Conservation (phyloP, 1,284 basidiomycete genomes). For the Pulveroboletus sp. region DNA sequence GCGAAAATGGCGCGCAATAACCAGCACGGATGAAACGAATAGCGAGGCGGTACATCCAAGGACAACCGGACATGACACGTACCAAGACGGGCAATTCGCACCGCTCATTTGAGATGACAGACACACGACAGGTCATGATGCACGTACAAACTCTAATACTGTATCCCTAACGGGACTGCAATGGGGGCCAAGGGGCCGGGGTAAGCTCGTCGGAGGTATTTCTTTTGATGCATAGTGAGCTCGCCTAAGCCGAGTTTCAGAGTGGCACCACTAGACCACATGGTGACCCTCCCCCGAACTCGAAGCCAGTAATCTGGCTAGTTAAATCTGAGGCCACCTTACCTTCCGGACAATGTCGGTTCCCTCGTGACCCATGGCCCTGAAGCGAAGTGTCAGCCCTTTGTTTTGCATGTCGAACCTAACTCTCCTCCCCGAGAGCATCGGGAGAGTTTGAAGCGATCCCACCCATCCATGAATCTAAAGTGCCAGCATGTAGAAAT, state of each 20-base stretch:
- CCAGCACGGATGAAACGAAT: too few species aligned
- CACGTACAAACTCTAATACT: neutral
- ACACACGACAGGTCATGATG: conserved; percentile 1
- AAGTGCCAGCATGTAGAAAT: neutral
- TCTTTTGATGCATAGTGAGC: neutral
- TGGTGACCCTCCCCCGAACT: neutral
- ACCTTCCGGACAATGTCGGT: neutral
- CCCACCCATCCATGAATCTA: conserved; percentile 8
- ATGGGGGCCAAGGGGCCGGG: neutral
- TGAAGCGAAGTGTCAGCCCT: neutral
- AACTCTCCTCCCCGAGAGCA: neutral
- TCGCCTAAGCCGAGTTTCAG: neutral
- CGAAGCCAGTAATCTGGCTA: neutral
- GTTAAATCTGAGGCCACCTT: neutral
- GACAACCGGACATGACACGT: neutral
- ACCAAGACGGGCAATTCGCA: conserved; percentile 1
- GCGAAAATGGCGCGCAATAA: too few species aligned
- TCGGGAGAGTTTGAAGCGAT: neutral
- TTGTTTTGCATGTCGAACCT: conserved; percentile 3
- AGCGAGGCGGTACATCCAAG: neutral
- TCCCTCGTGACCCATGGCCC: neutral
- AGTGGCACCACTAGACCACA: neutral
- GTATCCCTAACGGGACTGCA: neutral
- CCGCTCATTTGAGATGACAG: conserved; percentile 6
- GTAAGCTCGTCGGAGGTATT: neutral